phyloP scores from a whole-genome alignment of 2,329 filamentous ascomycete species.

The Penicillium crustosum region DNA sequence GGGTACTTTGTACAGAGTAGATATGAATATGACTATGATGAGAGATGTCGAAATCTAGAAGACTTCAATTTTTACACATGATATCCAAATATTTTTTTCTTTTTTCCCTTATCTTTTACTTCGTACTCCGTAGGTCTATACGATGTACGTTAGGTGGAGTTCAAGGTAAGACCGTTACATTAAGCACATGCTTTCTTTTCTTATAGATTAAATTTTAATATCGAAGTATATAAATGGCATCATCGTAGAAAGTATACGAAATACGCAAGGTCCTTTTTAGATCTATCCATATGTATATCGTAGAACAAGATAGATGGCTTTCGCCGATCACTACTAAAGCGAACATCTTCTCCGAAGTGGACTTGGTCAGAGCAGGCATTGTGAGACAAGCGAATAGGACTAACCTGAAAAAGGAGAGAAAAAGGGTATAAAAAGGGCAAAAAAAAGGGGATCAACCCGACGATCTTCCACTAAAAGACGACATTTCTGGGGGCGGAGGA shows the following conservation, averaged over 20 bases:
- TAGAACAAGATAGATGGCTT: no score
- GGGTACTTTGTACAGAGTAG: background rate
- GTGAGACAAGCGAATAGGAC: background rate
- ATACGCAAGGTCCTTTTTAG: background rate
- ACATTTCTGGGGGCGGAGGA: conserved; percentile 10
- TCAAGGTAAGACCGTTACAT: background rate
- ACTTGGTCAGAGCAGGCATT: background rate
- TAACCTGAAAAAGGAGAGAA: background rate
- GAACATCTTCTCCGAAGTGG: conserved; percentile 12
- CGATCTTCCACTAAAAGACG: conserved; percentile 8
- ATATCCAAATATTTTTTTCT: background rate
- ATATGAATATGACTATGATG: conserved; percentile 1
- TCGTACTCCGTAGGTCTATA: background rate
- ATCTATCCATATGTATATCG: no score
- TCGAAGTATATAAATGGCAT: background rate
- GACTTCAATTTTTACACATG: no score
- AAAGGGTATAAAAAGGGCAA: background rate
- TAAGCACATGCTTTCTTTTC: background rate
- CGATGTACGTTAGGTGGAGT: background rate
- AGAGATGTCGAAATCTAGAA: background rate
- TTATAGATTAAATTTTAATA: no score
- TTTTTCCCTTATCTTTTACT: background rate
- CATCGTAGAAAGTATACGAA: background rate
- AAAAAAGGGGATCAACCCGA: background rate
- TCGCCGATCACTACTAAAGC: conserved; percentile 18